These are phyloP conservation scores for Scheffersomyces segobiensis DNA, from an alignment of 1,139 yeast species.

Conservation along the genomic window DNA sequence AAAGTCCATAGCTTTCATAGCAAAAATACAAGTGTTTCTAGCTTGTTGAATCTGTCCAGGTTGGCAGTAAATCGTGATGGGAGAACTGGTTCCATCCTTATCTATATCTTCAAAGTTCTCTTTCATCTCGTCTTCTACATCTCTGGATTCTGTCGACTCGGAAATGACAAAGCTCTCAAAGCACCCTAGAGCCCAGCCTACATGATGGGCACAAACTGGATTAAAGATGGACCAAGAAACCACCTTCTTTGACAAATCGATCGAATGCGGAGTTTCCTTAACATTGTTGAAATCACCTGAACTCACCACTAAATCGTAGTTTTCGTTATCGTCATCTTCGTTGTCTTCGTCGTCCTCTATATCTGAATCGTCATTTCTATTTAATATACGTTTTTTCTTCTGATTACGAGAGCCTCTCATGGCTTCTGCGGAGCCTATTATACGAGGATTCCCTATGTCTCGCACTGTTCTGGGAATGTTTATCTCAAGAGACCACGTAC, in stretches of 20 bases:
- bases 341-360: conserved; percentile 28
- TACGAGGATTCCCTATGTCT: conserved; percentile 58
- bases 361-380: conserved; percentile 8
- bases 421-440: conserved; percentile 38
- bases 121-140: conserved; percentile 39
- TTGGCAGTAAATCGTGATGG: conserved; percentile 57
- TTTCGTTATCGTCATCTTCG: conserved; percentile 51
- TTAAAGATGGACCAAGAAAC: conserved; percentile 79
- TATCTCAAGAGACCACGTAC: conserved; percentile 89
- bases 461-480: conserved; percentile 78
- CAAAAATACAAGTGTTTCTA: conserved; percentile 71
- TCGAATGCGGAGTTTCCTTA: conserved; percentile 49
- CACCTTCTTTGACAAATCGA: conserved; percentile 70
- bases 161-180: conserved; percentile 62
- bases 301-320: conserved; percentile 64
- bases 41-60: conserved; percentile 62
- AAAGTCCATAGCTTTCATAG: conserved; percentile 78
- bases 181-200: conserved; percentile 96
- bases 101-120: conserved; percentile 34
- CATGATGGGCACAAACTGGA: conserved; percentile 90
- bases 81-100: conserved; percentile 43
- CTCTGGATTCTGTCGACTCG: conserved; percentile 33
- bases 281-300: conserved; percentile 67
- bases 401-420: conserved; percentile 8
- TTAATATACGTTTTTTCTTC: conserved; percentile 15